Base-by-base conservation (phyloP, 306 rosid genomes). In the Vachellia pachyceras region DNA sequence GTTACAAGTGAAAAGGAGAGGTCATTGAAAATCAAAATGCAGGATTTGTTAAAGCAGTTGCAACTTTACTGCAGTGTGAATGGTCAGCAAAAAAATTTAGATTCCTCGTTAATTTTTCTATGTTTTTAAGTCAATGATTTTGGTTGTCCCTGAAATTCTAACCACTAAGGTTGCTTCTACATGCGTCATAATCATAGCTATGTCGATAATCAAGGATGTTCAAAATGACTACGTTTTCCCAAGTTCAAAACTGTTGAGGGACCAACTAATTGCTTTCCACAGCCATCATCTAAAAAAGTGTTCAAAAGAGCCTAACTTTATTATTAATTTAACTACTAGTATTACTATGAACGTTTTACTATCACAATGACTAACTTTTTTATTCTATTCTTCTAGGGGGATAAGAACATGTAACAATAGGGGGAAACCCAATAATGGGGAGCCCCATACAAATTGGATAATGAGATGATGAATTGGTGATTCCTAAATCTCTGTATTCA, bases 321-420 rank as follows among this genome's bases (percentile, higher is more conserved):
- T 45, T 45, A 13, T 2, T 20, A n/a, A 54, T n/a, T 22, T 57
- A 10, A 22, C 23, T 23, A 57, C 33, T 57, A 22, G 18, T 6
- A 70, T 45, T 25, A 46, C 41, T 14, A 14, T 7, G 41, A 71
- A 46, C 46, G 23, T 25, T 71, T 42, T 9, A 22, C 54, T 2
- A 25, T 77, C 77, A 55, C 69, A 47, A 72, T 49, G 13, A 61
- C 69, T 50, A 77, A 25, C 18, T 55, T 54, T n/a, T n/a, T 54
- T n/a, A n/a, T n/a, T 2, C 17, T 50, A 0, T 46, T 5, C 35
- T 67, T 58, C 2, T 29, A 2, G 33, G 33, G 15, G 36, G 11
- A 42, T 18, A 60, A 82, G 33, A 67, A 61, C 71, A 64, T 23
- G 47, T n/a, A 75, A 52, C 63, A 71, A 55, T 20, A 44, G 23